phyloP scores from a whole-genome alignment of 352 stramenopile genomes.

The Pythium dissotocum region DNA sequence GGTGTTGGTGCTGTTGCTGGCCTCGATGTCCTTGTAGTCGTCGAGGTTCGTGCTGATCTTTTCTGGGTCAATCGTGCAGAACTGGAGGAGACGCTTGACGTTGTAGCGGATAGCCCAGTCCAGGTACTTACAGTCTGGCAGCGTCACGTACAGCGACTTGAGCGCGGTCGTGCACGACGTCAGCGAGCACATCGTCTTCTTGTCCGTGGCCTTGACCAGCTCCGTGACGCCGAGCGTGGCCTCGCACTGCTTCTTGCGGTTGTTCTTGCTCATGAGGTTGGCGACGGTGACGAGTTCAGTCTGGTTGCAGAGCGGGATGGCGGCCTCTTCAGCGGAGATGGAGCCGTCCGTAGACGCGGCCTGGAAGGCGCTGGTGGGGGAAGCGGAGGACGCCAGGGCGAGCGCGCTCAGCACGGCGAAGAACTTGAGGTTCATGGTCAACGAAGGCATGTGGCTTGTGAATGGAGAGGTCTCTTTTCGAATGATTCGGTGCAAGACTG shows the following conservation, averaged over 20 bases:
- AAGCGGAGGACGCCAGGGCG: neutral
- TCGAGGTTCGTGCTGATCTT: slow-evolving; percentile 21
- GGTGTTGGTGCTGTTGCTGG: slow-evolving; percentile 3
- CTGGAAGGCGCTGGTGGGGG: slow-evolving; percentile 15
- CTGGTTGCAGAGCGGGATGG: slow-evolving; percentile 47
- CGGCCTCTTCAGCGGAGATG: slow-evolving; percentile 11
- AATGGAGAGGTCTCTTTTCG: neutral
- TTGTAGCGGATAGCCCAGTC: slow-evolving; percentile 51
- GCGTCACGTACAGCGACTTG: slow-evolving; percentile 53
- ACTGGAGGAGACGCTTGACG: slow-evolving; percentile 42
- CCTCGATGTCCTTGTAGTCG: slow-evolving; percentile 1
- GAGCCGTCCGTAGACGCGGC: slow-evolving; percentile 22
- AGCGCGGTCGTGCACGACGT: slow-evolving; percentile 51
- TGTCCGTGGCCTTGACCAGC: slow-evolving; percentile 42
- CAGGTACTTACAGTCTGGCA: slow-evolving; percentile 64
- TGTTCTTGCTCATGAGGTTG: slow-evolving; percentile 44
- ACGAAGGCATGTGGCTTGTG: neutral
- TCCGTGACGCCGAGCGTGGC: slow-evolving; percentile 44
- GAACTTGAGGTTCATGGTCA: slow-evolving; percentile 15
- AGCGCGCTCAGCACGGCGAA: slow-evolving; percentile 10
- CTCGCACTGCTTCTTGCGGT: slow-evolving; percentile 59
- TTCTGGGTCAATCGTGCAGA: slow-evolving; percentile 46
- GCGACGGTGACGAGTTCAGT: slow-evolving; percentile 41
- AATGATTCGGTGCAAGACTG: neutral
- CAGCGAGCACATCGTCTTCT: slow-evolving; percentile 43